Evolutionary conservation across 2,329 filamentous ascomycete species (phyloP).

Genomic region (Aspergillus caelatus): DNA sequence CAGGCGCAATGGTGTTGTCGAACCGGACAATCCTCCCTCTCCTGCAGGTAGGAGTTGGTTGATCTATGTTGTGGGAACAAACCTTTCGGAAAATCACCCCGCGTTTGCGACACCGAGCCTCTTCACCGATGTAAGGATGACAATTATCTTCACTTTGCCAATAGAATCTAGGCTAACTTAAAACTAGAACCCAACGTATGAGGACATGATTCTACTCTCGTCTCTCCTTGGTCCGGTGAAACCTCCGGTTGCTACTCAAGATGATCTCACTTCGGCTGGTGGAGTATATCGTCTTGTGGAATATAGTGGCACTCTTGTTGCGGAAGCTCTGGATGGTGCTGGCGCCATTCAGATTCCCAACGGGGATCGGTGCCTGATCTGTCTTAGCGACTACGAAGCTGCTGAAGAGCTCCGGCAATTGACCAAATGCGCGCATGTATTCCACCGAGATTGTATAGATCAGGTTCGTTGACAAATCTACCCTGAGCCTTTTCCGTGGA

Average conservation of each 20-base stretch:
- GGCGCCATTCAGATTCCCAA: constrained; percentile 41
- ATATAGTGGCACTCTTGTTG: constrained; percentile 47
- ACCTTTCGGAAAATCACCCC: constrained; percentile 70
- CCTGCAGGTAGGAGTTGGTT: constrained; percentile 67
- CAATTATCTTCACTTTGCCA: background rate
- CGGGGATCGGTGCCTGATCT: constrained; percentile 66
- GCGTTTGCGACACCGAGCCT: constrained; percentile 70
- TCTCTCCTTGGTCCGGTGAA: constrained; percentile 69
- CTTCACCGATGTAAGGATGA: constrained; percentile 64
- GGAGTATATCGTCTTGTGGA: constrained; percentile 60
- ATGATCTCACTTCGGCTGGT: constrained; percentile 65
- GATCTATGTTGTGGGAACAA: constrained; percentile 71
- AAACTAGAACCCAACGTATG: constrained; percentile 63
- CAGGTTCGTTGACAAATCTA: constrained; percentile 54
- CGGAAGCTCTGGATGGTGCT: constrained; percentile 48
- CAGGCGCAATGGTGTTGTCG: constrained; percentile 66
- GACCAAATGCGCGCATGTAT: constrained; percentile 66
- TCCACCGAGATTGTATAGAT: constrained; percentile 71
- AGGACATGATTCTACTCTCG: constrained; percentile 71
- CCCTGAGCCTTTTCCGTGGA: constrained; percentile 2
- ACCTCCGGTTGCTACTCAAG: constrained; percentile 67
- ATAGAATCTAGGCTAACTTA: constrained; percentile 14
- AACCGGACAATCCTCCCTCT: constrained; percentile 55
- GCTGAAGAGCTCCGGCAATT: constrained; percentile 64
- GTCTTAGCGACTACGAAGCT: constrained; percentile 66